Evolutionary conservation across 257 asterid genomes (phyloP).

Genomic region (Leonotis leonurus): DNA sequence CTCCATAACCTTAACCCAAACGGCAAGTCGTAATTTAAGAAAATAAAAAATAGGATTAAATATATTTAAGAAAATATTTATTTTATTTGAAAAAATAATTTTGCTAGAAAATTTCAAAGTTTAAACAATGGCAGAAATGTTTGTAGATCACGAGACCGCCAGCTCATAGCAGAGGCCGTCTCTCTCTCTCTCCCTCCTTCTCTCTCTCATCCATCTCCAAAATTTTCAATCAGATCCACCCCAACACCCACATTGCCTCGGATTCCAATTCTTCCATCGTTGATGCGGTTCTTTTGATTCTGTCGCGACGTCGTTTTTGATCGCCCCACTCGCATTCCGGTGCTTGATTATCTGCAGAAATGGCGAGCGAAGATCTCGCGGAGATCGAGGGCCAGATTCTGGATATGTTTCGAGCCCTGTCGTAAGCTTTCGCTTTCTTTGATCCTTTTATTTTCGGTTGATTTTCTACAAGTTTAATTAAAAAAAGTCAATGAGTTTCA

Average conservation of each 20-base stretch:
- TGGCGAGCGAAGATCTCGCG: slow-evolving; percentile 84
- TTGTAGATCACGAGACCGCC: slow-evolving; percentile 39
- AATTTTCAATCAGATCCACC: slow-evolving; percentile 27
- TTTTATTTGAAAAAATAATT: too few species aligned
- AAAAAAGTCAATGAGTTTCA: neutral
- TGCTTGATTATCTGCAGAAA: slow-evolving; percentile 19
- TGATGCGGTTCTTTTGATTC: slow-evolving; percentile 13
- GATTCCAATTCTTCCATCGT: slow-evolving; percentile 1
- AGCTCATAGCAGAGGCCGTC: slow-evolving; percentile 31
- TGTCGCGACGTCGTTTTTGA: slow-evolving; percentile 6
- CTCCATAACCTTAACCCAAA: neutral
- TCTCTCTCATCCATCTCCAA: neutral
- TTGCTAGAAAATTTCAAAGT: slow-evolving; percentile 1
- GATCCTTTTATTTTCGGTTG: neutral
- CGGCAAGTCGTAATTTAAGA: neutral
- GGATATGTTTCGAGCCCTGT: slow-evolving; percentile 83
- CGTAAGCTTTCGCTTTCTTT: slow-evolving; percentile 41
- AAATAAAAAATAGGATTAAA: neutral
- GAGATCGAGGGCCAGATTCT: slow-evolving; percentile 94
- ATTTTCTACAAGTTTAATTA: neutral
- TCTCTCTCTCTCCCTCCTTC: slow-evolving; percentile 6
- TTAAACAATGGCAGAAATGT: slow-evolving; percentile 20
- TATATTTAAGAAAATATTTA: too few species aligned
- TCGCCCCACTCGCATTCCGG: slow-evolving; percentile 20
- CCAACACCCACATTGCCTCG: slow-evolving; percentile 22